phyloP scores from a whole-genome alignment of 371 early-diverging fungal genomes.

The Phascolomyces articulosus region DNA sequence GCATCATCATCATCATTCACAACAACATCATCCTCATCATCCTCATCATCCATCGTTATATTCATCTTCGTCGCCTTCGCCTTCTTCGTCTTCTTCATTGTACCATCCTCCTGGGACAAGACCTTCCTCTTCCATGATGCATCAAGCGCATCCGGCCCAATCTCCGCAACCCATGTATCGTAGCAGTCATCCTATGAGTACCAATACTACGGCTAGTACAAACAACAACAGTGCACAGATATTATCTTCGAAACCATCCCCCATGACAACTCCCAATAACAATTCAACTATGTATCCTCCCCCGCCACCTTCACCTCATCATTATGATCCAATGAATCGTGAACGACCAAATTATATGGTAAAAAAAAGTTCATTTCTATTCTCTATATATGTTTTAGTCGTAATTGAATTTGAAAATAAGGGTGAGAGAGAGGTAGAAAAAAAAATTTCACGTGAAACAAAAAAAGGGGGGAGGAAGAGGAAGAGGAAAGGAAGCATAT shows the following conservation, averaged over 20 bases:
- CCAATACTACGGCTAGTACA: too few species aligned
- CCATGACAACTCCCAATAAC: background rate
- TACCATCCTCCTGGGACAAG: too few species aligned
- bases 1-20: background rate
- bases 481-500: too few species aligned
- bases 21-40: background rate
- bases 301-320: too few species aligned
- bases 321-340: background rate
- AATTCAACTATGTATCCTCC: background rate
- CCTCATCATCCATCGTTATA: background rate
- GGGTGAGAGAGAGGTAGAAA: too few species aligned
- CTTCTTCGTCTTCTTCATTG: too few species aligned
- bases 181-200: background rate
- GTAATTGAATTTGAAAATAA: too few species aligned
- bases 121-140: background rate
- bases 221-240: too few species aligned
- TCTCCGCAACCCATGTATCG: slow-evolving; percentile 6
- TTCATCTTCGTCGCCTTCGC: background rate
- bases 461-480: too few species aligned
- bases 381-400: too few species aligned
- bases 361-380: too few species aligned
- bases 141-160: background rate
- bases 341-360: slow-evolving; percentile 2
- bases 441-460: background rate
- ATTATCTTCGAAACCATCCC: background rate